These are phyloP conservation scores for Candida ponderosae DNA, from an alignment of 805 yeast genomes.

Conservation along the genomic window DNA sequence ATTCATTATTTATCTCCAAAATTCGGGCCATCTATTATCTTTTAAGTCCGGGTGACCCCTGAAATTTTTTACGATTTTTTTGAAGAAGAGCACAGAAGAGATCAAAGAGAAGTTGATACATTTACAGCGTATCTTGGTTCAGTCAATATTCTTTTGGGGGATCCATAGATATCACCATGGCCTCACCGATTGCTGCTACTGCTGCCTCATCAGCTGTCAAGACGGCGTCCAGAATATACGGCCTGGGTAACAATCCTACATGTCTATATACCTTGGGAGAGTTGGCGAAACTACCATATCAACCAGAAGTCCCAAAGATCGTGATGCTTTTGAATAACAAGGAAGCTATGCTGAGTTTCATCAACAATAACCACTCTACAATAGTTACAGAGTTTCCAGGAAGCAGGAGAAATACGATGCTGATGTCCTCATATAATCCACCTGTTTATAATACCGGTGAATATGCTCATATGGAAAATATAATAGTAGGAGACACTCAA, in stretches of 20 bases:
- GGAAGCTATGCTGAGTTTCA: slow-evolving; percentile 32
- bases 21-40: too few species aligned
- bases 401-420: slow-evolving; percentile 10
- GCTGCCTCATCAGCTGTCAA: not conserved
- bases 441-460: slow-evolving; percentile 22
- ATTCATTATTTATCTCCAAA: too few species aligned
- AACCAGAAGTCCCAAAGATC: slow-evolving; percentile 29
- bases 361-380: slow-evolving; percentile 30
- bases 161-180: not conserved
- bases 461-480: slow-evolving; percentile 31
- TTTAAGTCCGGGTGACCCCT: too few species aligned
- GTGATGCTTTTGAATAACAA: slow-evolving; percentile 35
- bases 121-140: too few species aligned
- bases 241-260: slow-evolving; percentile 20
- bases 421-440: slow-evolving; percentile 24
- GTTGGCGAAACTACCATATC: slow-evolving; percentile 30
- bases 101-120: too few species aligned
- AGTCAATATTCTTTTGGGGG: too few species aligned
- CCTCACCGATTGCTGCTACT: too few species aligned
- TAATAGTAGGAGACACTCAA: slow-evolving; percentile 61
- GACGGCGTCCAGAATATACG: not conserved
- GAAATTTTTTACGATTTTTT: too few species aligned
- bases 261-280: slow-evolving; percentile 28
- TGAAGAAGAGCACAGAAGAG: too few species aligned
- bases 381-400: slow-evolving; percentile 10